Evolutionary conservation across 2,329 filamentous ascomycete genomes (phyloP), one percentile per base, ranked within the genome.

Genomic region (Colletotrichum sp.): DNA sequence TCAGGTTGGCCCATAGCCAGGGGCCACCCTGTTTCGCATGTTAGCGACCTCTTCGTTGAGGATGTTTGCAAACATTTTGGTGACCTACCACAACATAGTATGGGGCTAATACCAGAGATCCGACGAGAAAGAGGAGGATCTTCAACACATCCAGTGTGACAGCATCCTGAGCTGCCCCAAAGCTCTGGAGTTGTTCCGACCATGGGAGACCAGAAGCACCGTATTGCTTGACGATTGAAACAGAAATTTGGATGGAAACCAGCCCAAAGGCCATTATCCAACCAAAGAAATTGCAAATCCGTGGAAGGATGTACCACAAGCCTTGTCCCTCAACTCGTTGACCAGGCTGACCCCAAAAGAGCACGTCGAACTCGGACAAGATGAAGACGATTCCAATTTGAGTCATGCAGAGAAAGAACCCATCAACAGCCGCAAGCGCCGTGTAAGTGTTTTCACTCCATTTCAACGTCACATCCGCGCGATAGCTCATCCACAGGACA

Each of bases 51-150:
- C 43, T 21, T 21, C 10, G 4, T 48, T 13, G 43, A 48, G 6
- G 10, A 8, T 48, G n/a, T 0, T 21, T 12, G 12, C 43, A 8
- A 48, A 48, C 1, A 1, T 3, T 13, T 48, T n/a, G 10, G 6
- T 24, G 26, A 52, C 62, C 8, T 66, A 66, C 62, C 10, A 66
- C 15, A 5, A 30, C 16, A n/a, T 32, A 66, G 10, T 52, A 66
- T n/a, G 62, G 36, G 2, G 24, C 62, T 30, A 66, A 52, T 3
- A 52, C 21, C 6, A 66, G 16, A 36, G 21, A 66, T 7, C 62
- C 62, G 9, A 66, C 18, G 26, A 66, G 48, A 9, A 66, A 66
- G 16, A 66, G 26, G 24, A 66, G 16, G 18, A 66, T 66, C 12
- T 66, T 66, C 21, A 66, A 18, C 18, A 15, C 1, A 0, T 30